Evolutionary conservation across 2,329 filamentous ascomycete genomes (phyloP).

Genomic region (Trichoderma arundinaceum): DNA sequence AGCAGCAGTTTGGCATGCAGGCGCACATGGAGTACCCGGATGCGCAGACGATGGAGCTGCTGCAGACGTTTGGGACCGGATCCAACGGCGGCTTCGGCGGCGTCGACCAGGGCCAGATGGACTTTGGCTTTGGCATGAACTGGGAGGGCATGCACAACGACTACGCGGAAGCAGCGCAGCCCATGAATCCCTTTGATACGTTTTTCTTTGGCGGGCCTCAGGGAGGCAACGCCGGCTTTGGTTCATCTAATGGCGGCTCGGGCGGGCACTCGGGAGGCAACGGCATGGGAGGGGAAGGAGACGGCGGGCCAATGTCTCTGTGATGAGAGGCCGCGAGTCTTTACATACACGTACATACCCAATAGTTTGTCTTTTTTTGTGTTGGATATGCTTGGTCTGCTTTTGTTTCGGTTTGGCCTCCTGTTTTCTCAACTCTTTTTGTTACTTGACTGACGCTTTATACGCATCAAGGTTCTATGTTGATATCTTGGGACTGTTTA

Average conservation of each 20-base stretch:
- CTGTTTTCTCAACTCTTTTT: no score
- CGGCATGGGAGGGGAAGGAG: neutral
- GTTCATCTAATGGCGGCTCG: conserved; percentile 30
- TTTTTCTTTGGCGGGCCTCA: conserved; percentile 71
- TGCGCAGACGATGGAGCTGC: conserved; percentile 60
- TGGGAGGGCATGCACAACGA: conserved; percentile 69
- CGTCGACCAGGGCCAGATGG: conserved; percentile 58
- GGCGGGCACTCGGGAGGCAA: conserved; percentile 13
- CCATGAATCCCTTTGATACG: conserved; percentile 72
- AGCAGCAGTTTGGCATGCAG: conserved; percentile 43
- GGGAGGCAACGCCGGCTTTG: conserved; percentile 41
- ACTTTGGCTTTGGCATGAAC: conserved; percentile 70
- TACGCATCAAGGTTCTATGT: neutral
- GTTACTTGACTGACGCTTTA: no score
- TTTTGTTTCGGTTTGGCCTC: neutral
- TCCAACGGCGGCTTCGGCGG: conserved; percentile 43
- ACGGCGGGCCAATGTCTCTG: neutral
- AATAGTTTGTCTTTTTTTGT: neutral
- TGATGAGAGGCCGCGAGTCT: neutral
- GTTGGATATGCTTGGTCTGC: neutral
- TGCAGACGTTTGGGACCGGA: conserved; percentile 52
- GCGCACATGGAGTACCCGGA: conserved; percentile 52
- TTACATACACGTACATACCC: conserved; percentile 7
- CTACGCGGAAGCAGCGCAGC: conserved; percentile 62
- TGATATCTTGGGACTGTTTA: neutral